Evolutionary conservation across 805 yeast species (phyloP).

Genomic region (Spathaspora arborariae): DNA sequence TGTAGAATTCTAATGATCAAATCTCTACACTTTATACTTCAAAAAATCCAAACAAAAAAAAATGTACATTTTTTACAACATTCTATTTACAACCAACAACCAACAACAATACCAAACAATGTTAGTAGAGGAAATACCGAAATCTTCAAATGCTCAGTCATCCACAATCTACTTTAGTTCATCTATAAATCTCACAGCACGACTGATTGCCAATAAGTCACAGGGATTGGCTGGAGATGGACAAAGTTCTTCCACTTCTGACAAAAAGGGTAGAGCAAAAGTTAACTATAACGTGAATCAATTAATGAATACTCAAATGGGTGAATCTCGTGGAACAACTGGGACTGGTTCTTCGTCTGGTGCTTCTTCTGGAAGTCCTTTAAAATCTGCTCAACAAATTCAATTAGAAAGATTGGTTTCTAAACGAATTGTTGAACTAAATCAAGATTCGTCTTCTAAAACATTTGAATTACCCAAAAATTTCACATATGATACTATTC

Average conservation of each 20-base stretch:
- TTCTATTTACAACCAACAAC: not conserved
- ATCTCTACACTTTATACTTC: not conserved
- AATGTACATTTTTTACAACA: not conserved
- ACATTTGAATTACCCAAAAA: conserved; percentile 40
- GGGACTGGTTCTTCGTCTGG: not conserved
- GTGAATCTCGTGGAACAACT: conserved; percentile 17
- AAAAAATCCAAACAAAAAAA: not conserved
- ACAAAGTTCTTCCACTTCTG: conserved; percentile 12
- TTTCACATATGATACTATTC: conserved; percentile 32
- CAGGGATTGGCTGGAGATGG: conserved; percentile 15
- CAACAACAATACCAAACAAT: conserved; percentile 13
- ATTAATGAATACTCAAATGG: conserved; percentile 41
- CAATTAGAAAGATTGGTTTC: conserved; percentile 37
- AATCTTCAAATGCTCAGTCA: conserved; percentile 22
- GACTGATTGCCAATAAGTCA: conserved; percentile 21
- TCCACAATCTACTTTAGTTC: conserved; percentile 40
- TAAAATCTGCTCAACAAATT: conserved; percentile 40
- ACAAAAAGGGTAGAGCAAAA: conserved; percentile 34
- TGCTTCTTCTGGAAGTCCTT: conserved; percentile 17
- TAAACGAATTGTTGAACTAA: conserved; percentile 33
- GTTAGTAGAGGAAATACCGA: conserved; percentile 44
- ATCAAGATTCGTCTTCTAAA: conserved; percentile 21
- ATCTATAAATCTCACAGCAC: conserved; percentile 38
- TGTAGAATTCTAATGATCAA: too few relatives aligned
- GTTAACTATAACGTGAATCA: conserved; percentile 42